A percentile compares a stretch with the other conserved stretches of the same genome.
phyloP scores from a whole-genome alignment of 1,284 basidiomycete species.

The Ceraceosorus guamensis region DNA sequence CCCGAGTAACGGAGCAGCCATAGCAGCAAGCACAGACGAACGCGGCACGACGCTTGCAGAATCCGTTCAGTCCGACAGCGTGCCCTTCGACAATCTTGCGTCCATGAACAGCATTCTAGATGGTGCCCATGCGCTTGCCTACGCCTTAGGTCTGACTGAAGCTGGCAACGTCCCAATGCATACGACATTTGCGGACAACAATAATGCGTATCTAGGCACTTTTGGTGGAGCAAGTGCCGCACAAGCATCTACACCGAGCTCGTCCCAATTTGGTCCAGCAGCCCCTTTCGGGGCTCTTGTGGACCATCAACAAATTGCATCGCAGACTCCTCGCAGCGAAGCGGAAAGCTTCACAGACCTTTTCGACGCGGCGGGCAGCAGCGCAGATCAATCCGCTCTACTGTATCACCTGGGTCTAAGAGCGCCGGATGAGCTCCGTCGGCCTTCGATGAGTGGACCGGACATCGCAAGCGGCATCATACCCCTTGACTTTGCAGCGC shows the following conservation, averaged over 20 bases:
- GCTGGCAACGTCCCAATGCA: background rate
- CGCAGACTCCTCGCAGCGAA: background rate
- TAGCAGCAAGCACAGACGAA: background rate
- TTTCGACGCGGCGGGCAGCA: background rate
- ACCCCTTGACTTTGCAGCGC: too few species aligned
- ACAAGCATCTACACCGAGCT: too few species aligned
- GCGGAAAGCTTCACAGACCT: background rate
- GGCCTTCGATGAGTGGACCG: too few species aligned
- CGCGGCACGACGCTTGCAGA: background rate
- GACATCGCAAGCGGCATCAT: too few species aligned
- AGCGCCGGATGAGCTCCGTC: background rate
- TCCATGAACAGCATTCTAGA: background rate
- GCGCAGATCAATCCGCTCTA: background rate
- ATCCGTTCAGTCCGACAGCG: background rate
- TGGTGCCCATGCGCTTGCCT: background rate
- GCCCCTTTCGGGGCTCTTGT: too few species aligned
- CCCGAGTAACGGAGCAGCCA: background rate
- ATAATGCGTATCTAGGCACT: background rate
- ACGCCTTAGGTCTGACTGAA: background rate
- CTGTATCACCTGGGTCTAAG: background rate
- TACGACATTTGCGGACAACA: background rate
- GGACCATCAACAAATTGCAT: too few species aligned
- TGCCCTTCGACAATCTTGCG: background rate
- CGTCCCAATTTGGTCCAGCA: too few species aligned
- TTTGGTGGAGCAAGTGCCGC: too few species aligned